Base-by-base conservation (phyloP, 2,329 filamentous ascomycete genomes). In the Scorias spongiosa region DNA sequence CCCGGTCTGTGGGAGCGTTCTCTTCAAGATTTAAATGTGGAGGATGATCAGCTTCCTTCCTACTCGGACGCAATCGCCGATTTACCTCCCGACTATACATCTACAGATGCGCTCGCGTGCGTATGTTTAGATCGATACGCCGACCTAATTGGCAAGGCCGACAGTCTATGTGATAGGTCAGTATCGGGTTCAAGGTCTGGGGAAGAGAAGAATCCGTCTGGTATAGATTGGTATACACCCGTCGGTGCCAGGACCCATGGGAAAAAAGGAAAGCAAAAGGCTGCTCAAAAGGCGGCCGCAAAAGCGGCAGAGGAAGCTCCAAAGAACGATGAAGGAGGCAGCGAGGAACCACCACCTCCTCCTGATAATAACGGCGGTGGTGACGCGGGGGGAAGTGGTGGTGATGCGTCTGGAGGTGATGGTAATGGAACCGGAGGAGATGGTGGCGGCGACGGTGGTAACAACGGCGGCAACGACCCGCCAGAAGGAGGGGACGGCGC, bases 231-330 rank as follows among this genome's bases (percentile, higher is more conserved):
- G 32, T 12, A 36, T 5, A 36, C 32, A 9, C 32, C 32, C 5
- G 15, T 12, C 32, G 32, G 32, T 36, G 53, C 69, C 47, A 63
- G 61, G 30, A 58, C 67, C 42, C 70, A 80, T 54, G 69, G 67
- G 29, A 63, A 66, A 46, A 81, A 80, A 61, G 69, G 69, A 49
- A 66, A 66, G 30, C 68, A 69, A 48, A 58, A 65, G 28, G 62
- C 66, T 1, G 56, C 63, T 7, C 7, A 26, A 30, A 68, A 69
- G 48, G 58, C 65, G 28, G 62, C 66, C 0, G 56, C 63, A 37
- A 59, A 56, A 51, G 41, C 49, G 4, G 54, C 59, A 10, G 57
- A 62, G 44, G 61, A 61, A 34, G 51, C 51, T 44, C 66, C 66
- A 49, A 67, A 63, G 62, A 60, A 52, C n/a, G 61, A 64, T 41